Percentiles rank a stretch among this genome's conserved stretches.
phyloP scores from a whole-genome alignment of 2,329 filamentous ascomycete species.

The Colletotrichum shisoi region DNA sequence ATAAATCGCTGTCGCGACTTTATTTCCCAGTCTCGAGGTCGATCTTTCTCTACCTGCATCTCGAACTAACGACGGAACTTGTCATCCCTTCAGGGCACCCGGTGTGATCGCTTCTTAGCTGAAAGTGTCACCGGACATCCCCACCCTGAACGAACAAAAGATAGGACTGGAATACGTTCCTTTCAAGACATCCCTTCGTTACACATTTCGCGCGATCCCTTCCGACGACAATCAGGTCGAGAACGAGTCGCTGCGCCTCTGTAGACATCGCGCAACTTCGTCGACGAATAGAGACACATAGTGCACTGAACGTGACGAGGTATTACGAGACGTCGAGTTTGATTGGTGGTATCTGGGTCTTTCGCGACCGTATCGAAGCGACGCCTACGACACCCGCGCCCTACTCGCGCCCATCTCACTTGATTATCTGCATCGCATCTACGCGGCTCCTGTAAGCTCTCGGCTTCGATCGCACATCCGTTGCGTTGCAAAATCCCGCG shows the following conservation, averaged over 20 bases:
- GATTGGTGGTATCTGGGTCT: slow-evolving; percentile 37
- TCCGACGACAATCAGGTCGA: slow-evolving; percentile 39
- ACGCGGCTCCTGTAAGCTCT: slow-evolving; percentile 11
- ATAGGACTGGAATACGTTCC: slow-evolving; percentile 56
- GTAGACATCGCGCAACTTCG: slow-evolving; percentile 38
- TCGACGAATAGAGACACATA: slow-evolving; percentile 39
- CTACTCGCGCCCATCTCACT: slow-evolving; percentile 32
- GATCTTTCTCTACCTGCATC: slow-evolving; percentile 11
- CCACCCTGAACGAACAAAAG: slow-evolving; percentile 41
- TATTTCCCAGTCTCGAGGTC: slow-evolving; percentile 15
- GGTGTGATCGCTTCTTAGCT: slow-evolving; percentile 35
- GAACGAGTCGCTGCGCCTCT: slow-evolving; percentile 39
- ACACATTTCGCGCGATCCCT: slow-evolving; percentile 34
- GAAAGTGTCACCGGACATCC: slow-evolving; percentile 27
- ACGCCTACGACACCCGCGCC: slow-evolving; percentile 35
- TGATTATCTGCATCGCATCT: slow-evolving; percentile 16
- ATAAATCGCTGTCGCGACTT: slow-evolving; percentile 8
- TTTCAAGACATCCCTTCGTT: slow-evolving; percentile 40
- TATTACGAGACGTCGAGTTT: slow-evolving; percentile 38
- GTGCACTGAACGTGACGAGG: slow-evolving; percentile 39
- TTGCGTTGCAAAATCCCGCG: slow-evolving; percentile 24
- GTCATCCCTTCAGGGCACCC: slow-evolving; percentile 26
- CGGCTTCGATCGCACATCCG: slow-evolving; percentile 5
- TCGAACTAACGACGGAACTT: slow-evolving; percentile 27
- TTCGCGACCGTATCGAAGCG: slow-evolving; percentile 32